Evolutionary conservation across 2,329 filamentous ascomycete genomes (phyloP).

Genomic region (Ceratocystis cacaofunesta): DNA sequence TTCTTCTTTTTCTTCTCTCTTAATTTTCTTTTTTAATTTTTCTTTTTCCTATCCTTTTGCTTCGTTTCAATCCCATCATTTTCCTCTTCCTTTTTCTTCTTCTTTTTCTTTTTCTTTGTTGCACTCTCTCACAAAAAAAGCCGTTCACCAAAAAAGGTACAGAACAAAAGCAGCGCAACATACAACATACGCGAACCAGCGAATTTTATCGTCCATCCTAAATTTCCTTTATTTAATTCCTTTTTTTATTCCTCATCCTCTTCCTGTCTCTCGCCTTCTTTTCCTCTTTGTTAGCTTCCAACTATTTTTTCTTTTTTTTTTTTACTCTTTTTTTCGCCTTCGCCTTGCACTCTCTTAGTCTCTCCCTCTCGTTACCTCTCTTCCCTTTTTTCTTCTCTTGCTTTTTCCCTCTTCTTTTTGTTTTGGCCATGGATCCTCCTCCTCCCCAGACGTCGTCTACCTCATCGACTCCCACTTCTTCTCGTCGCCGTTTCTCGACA

Average conservation of each 20-base stretch:
- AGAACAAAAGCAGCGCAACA: neutral
- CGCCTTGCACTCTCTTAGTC: neutral
- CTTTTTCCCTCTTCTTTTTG: slow-evolving; percentile 1
- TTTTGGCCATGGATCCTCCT: slow-evolving; percentile 14
- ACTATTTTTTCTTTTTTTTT: neutral
- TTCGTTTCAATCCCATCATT: neutral
- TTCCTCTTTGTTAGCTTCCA: slow-evolving; percentile 3
- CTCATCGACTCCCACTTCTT: slow-evolving; percentile 32
- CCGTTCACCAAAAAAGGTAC: neutral
- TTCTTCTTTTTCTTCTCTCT: slow-evolving; percentile 8
- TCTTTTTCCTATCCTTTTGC: neutral
- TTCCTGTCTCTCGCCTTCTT: slow-evolving; percentile 2
- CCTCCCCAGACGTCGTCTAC: slow-evolving; percentile 20
- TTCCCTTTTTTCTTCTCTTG: slow-evolving; percentile 2
- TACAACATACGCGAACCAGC: slow-evolving; percentile 4
- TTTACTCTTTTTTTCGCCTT: neutral
- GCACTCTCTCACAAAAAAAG: neutral
- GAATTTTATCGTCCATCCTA: slow-evolving; percentile 6
- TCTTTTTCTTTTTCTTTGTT: neutral
- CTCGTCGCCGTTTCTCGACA: slow-evolving; percentile 45
- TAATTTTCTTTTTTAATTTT: neutral
- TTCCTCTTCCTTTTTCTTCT: neutral
- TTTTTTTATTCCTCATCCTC: neutral
- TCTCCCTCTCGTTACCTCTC: slow-evolving; percentile 5
- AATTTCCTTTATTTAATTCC: neutral